Percentiles rank a stretch among this genome's conserved stretches.
Conservation (phyloP, 208 protist species). For the Trypanosoma melophagium region DNA sequence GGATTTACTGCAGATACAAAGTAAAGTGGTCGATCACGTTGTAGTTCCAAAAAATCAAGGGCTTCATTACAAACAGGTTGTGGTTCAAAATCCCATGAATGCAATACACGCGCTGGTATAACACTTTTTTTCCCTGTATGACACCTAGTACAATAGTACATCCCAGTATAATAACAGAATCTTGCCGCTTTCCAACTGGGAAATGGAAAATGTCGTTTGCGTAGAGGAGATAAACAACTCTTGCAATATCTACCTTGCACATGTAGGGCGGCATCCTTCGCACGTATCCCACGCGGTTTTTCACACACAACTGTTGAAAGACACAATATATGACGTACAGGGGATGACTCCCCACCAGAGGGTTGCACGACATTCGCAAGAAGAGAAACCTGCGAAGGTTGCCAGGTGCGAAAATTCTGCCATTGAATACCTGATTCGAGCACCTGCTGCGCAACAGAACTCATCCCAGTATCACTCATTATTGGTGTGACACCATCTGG, state of each 20-base stretch:
- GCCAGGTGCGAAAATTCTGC: conserved; percentile 17
- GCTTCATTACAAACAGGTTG: conserved; percentile 35
- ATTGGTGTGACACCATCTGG: too few species aligned
- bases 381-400: conserved; percentile 14
- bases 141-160: conserved; percentile 48
- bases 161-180: conserved; percentile 59
- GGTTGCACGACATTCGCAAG: conserved; percentile 8
- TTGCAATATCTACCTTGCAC: conserved; percentile 33
- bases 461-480: too few species aligned
- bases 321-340: conserved; percentile 21
- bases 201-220: conserved; percentile 13
- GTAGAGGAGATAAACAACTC: conserved; percentile 26
- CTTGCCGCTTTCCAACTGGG: conserved; percentile 28
- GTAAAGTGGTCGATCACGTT: conserved; percentile 34
- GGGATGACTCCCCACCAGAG: not conserved
- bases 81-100: conserved; percentile 42
- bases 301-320: conserved; percentile 13
- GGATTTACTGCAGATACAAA: conserved; percentile 38
- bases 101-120: conserved; percentile 40
- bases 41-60: conserved; percentile 27
- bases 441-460: too few species aligned
- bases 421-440: not conserved
- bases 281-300: conserved; percentile 25
- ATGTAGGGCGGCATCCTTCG: conserved; percentile 26
- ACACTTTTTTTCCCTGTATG: conserved; percentile 17